A percentile compares a stretch with the other conserved stretches of the same genome.
These are phyloP conservation scores for Triticum dicoccoides DNA, from an alignment of 176 grass and related monocot genomes.

Conservation along the genomic window DNA sequence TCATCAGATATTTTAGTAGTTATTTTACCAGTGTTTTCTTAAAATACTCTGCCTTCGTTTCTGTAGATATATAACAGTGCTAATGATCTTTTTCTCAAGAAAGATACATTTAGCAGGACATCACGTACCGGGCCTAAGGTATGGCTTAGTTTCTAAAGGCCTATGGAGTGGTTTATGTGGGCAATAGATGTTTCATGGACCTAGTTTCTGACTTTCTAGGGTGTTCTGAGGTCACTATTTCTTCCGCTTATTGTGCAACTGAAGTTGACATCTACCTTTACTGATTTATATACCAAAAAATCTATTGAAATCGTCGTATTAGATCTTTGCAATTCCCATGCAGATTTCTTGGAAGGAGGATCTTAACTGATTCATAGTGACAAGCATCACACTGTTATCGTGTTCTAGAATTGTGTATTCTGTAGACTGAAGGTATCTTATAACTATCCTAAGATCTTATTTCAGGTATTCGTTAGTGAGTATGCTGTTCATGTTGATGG, in stretches of 20 bases:
- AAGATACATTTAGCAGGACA: constrained; percentile 38
- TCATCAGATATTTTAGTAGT: background rate
- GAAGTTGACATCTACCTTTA: background rate
- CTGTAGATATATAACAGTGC: constrained; percentile 54
- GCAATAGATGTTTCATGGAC: background rate
- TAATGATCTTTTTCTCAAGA: constrained; percentile 45
- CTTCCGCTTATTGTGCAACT: background rate
- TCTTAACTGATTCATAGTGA: background rate
- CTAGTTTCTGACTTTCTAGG: background rate
- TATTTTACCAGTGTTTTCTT: background rate
- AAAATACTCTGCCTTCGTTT: background rate
- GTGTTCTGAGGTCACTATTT: background rate
- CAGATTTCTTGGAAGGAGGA: background rate
- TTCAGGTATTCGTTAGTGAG: constrained; percentile 66
- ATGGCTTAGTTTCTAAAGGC: background rate
- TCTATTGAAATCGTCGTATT: background rate
- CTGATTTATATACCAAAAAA: background rate
- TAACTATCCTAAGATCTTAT: background rate
- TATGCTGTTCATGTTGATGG: constrained; percentile 51
- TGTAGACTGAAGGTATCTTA: background rate
- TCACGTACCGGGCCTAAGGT: constrained; percentile 68
- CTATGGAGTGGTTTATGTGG: background rate
- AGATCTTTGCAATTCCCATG: background rate
- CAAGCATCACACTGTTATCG: background rate
- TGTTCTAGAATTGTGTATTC: background rate